Base-by-base conservation (phyloP, 1,139 yeast species). In the Debaryomyces psychrophilus region DNA sequence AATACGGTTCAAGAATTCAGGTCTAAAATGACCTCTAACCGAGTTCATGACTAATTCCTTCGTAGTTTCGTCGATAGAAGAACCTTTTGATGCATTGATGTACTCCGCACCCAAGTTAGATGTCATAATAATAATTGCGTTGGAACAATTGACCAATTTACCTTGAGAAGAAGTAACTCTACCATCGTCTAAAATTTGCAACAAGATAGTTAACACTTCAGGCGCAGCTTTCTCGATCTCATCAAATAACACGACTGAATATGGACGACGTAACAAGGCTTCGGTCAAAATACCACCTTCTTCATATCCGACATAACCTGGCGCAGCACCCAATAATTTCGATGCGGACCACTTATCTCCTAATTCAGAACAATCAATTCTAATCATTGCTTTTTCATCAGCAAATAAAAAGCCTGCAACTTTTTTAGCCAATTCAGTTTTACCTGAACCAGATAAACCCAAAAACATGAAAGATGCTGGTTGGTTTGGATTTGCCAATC, bases 151-250 rank as follows among this genome's bases (percentile, higher is more conserved):
- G 57, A 95, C 87, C 29, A 90, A 83, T 61, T 92, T 90, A 61
- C 99, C 99, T 63, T 88, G 90, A 44, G 96, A 90, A 20, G 96
- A 87, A 22, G 97, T 89, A 48, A 95, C 84, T 69, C 97, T 84
- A 61, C 99, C 99, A 67, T 95, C 99, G 62, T 95, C 99, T 52
- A 93, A 76, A 68, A 93, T 82, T 66, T 93, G 99, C 58, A 93
- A 77, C 59, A 93, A 76, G 17, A 93, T 85, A 4, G 97, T 95
- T 65, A 93, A 77, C 2, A 95, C 99, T 66, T 93, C 98, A 1
- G 99, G 99, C 2, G 97, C 96, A n/a, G 99, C 99, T 70, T 93
- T 93, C 64, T 93, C 99, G 48, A 93, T 96, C 70, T 93, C 99
- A 71, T 93, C 99, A 61, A 93, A 93, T 54, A 93, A 76, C 26